Percentiles rank a stretch among this genome's conserved stretches.
These are phyloP conservation scores for Pilaira anomala DNA, from an alignment of 192 early-diverging fungal genomes.

Conservation along the genomic window DNA sequence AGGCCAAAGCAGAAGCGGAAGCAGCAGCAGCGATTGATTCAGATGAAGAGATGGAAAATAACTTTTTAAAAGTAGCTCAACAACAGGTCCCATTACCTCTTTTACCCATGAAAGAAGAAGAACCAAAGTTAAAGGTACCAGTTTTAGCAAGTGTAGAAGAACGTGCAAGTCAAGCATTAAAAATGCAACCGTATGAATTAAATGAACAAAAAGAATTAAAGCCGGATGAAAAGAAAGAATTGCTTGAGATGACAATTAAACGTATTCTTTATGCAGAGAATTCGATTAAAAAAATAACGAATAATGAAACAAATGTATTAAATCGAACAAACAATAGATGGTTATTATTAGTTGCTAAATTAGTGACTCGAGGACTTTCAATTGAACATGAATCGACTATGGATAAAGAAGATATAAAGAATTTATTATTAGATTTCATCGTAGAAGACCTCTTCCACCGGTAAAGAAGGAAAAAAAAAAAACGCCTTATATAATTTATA, in stretches of 20 bases:
- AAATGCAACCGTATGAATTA: slow-evolving; percentile 37
- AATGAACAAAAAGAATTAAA: neutral
- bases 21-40: neutral
- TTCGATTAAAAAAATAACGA: neutral
- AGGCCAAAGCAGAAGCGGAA: neutral
- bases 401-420: slow-evolving; percentile 32
- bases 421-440: slow-evolving; percentile 52
- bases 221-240: slow-evolving; percentile 10
- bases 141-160: slow-evolving; percentile 27
- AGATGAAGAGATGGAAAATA: neutral
- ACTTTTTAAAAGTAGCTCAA: no score
- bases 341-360: slow-evolving; percentile 21
- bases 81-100: neutral
- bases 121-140: neutral
- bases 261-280: slow-evolving; percentile 33
- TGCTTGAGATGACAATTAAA: slow-evolving; percentile 30
- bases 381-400: neutral
- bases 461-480: no score
- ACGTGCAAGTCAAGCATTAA: slow-evolving; percentile 35
- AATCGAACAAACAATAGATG: slow-evolving; percentile 11
- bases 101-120: neutral
- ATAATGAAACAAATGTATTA: neutral
- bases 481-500: no score
- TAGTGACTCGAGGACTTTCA: slow-evolving; percentile 10
- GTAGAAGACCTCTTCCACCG: slow-evolving; percentile 60